Base-by-base conservation (phyloP, 2,329 filamentous ascomycete genomes). In the Dissoconium aciculare region DNA sequence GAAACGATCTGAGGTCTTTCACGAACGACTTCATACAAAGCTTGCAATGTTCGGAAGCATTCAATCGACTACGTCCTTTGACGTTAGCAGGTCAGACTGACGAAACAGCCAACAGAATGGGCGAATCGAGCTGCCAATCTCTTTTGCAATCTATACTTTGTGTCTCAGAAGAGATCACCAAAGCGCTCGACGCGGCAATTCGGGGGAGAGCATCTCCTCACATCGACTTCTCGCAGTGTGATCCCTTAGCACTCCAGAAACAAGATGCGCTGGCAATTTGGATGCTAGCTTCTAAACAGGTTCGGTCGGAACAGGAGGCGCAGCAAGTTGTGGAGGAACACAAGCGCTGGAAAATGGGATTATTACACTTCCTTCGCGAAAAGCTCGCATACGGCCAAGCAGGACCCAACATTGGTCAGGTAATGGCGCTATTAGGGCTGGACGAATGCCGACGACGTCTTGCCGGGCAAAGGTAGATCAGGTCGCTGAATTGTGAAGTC, bases 301-400 rank as follows among this genome's bases (percentile, higher is more conserved):
- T 23, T n/a, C 8, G 19, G 19, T 23, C 19, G n/a, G n/a, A 23
- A 8, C 19, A 23, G 19, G 19, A 23, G 8, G 19, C 19, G 19
- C 8, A 23, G 8, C 8, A 8, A 8, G 8, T 23, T n/a, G 8
- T 23, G 19, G 8, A 8, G 19, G 19, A 23, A 23, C 41, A 40
- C 26, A 44, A 46, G 26, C 35, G 39, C 5, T 44, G 40, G 33
- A 49, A 47, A 32, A 54, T 50, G 28, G 41, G 40, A n/a, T 50
- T 72, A 4, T 66, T 71, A 50, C 53, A 62, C 33, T 71, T 67
- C 43, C 51, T 76, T 31, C 61, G 71, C 30, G 67, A 67, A 60
- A 68, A 66, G 2, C 39, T 76, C 14, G 57, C 60, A 2, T 66
- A 58, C 24, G 67, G 66, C 2, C 54, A 54, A 12, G 57, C 62